Evolutionary conservation across 371 early-diverging fungal genomes (phyloP).

Genomic region (Smittium culicis): DNA sequence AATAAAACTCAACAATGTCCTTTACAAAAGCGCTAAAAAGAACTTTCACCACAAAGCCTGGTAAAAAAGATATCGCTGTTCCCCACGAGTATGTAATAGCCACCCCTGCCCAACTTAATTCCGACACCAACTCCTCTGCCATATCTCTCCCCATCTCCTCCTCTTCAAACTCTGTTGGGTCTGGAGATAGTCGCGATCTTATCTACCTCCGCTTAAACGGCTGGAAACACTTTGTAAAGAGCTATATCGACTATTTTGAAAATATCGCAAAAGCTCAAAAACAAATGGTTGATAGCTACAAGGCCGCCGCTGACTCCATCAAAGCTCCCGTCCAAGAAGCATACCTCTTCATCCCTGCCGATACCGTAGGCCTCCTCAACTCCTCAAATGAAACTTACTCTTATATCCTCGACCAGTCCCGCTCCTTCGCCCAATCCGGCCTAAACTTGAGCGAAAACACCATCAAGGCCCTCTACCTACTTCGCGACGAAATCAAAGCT

Average conservation of each 20-base stretch:
- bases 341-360: conserved; percentile 17
- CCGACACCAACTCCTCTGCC: background rate
- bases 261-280: conserved; percentile 28
- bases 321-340: conserved; percentile 22
- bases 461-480: conserved; percentile 10
- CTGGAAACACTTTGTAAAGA: conserved; percentile 26
- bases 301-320: conserved; percentile 26
- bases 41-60: background rate
- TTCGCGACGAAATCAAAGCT: conserved; percentile 14
- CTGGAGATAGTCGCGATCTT: conserved; percentile 24
- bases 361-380: conserved; percentile 18
- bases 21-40: background rate
- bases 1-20: conserved; percentile 6
- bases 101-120: background rate
- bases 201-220: conserved; percentile 25
- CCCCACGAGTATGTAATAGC: conserved; percentile 10
- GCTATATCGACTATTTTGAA: conserved; percentile 23
- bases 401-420: conserved; percentile 22
- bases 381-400: conserved; percentile 18
- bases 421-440: conserved; percentile 23
- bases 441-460: conserved; percentile 14
- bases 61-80: background rate
- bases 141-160: background rate
- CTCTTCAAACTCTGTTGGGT: conserved; percentile 20
- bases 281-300: conserved; percentile 27